A percentile compares a stretch with the other conserved stretches of the same genome.
phyloP scores from a whole-genome alignment of 352 stramenopile genomes.

The Thalassiosira hispida region DNA sequence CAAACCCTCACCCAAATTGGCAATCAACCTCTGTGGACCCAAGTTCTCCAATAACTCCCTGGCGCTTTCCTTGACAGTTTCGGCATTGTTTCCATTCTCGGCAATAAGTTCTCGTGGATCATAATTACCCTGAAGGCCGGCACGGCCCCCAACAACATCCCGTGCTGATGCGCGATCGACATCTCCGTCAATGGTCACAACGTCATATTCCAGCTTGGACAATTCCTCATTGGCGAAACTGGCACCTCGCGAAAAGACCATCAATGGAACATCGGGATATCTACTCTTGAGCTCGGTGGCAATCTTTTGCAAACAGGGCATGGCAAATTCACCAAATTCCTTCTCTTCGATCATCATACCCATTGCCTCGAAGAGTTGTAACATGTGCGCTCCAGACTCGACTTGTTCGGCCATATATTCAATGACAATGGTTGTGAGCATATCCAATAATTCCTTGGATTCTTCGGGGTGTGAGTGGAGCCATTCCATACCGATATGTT shows the following conservation, averaged over 20 bases:
- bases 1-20: conserved; percentile 97
- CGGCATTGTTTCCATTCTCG: conserved; percentile 64
- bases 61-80: conserved; percentile 84
- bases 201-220: conserved; percentile 89
- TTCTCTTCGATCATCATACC: conserved; percentile 92
- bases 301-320: conserved; percentile 88
- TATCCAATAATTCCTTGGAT: conserved; percentile 91
- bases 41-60: conserved; percentile 92
- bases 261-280: conserved; percentile 86
- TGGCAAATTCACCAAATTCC: conserved; percentile 94
- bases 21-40: conserved; percentile 94
- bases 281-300: conserved; percentile 78
- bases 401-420: conserved; percentile 94
- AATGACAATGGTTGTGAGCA: conserved; percentile 93
- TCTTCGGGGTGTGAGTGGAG: conserved; percentile 92
- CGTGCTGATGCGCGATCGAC: conserved; percentile 74
- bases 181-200: conserved; percentile 93
- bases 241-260: conserved; percentile 87
- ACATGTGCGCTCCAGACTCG: conserved; percentile 91
- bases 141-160: conserved; percentile 81
- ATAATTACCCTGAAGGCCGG: conserved; percentile 79
- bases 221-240: conserved; percentile 73
- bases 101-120: conserved; percentile 79
- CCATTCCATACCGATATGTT: conserved; percentile 93
- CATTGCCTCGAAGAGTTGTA: conserved; percentile 98